phyloP scores from a whole-genome alignment of 768 basidiomycete genomes.

The Lyophyllum semitale region DNA sequence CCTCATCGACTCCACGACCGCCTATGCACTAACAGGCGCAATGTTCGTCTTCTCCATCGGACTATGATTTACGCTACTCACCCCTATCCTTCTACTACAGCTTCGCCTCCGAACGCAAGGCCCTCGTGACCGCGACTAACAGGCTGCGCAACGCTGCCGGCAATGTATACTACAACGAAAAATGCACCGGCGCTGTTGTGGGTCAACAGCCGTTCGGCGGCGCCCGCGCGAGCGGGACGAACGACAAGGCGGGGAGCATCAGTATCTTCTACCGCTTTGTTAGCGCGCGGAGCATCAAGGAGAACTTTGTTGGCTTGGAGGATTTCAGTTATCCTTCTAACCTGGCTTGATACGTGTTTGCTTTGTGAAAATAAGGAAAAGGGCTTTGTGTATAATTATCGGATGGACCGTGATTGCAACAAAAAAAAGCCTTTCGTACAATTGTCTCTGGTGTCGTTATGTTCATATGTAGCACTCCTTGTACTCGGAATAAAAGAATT shows the following conservation, averaged over 20 bases:
- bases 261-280: constrained; percentile 75
- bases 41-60: constrained; percentile 50
- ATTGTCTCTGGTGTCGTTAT: too few relatives aligned
- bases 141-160: constrained; percentile 89
- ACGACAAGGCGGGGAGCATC: constrained; percentile 94
- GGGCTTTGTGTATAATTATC: not conserved
- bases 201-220: constrained; percentile 99
- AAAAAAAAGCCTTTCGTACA: too few relatives aligned
- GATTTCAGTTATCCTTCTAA: constrained; percentile 89
- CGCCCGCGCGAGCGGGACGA: constrained; percentile 89
- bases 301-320: constrained; percentile 87
- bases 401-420: not conserved
- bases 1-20: constrained; percentile 82
- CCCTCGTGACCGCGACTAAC: constrained; percentile 78
- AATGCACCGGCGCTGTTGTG: constrained; percentile 97
- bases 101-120: constrained; percentile 82
- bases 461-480: too few relatives aligned
- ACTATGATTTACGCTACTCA: not conserved
- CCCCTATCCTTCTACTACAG: constrained; percentile 36
- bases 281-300: constrained; percentile 92
- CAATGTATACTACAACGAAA: constrained; percentile 98
- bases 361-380: not conserved
- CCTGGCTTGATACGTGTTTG: constrained; percentile 36
- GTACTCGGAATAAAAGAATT: too few relatives aligned
- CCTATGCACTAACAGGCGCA: constrained; percentile 92